Evolutionary conservation across 495 filamentous ascomycete genomes (phyloP).

Genomic region (Lasiosphaeria ovina): DNA sequence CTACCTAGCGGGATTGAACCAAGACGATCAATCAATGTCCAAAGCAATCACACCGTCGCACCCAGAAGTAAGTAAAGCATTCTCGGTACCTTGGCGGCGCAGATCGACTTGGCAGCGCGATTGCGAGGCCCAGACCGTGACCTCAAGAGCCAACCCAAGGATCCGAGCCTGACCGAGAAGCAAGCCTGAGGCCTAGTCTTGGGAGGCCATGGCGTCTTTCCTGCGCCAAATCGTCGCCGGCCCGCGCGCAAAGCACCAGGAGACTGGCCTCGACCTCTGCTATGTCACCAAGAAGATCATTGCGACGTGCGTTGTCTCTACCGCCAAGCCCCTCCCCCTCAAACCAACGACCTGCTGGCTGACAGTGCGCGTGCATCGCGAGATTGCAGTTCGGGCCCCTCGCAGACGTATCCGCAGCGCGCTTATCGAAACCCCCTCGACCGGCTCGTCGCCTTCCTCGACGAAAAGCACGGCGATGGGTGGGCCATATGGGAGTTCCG

Average conservation of each 20-base stretch:
- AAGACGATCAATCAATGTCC: no score
- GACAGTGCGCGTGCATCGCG: background rate
- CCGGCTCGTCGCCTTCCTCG: slow-evolving; percentile 78
- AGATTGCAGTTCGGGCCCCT: slow-evolving; percentile 70
- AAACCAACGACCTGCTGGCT: slow-evolving; percentile 6
- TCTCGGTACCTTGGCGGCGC: no score
- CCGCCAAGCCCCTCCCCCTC: slow-evolving; percentile 1
- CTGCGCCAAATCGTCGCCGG: slow-evolving; percentile 64
- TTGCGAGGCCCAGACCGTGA: no score
- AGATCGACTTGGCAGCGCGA: no score
- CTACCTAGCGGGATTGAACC: no score
- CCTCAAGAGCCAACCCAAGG: no score
- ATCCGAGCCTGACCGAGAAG: no score
- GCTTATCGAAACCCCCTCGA: slow-evolving; percentile 92
- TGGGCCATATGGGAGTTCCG: slow-evolving; percentile 98
- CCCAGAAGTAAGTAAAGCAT: no score
- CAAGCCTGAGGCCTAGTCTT: no score
- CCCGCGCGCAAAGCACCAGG: slow-evolving; percentile 75
- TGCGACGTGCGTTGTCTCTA: slow-evolving; percentile 50
- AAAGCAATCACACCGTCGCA: no score
- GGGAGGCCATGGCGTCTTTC: slow-evolving; percentile 47
- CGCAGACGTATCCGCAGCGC: slow-evolving; percentile 79
- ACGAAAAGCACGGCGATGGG: slow-evolving; percentile 72
- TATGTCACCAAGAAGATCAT: slow-evolving; percentile 84
- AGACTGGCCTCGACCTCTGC: slow-evolving; percentile 89